Evolutionary conservation across 2,329 filamentous ascomycete genomes (phyloP).

Genomic region (Colletotrichum tropicale): DNA sequence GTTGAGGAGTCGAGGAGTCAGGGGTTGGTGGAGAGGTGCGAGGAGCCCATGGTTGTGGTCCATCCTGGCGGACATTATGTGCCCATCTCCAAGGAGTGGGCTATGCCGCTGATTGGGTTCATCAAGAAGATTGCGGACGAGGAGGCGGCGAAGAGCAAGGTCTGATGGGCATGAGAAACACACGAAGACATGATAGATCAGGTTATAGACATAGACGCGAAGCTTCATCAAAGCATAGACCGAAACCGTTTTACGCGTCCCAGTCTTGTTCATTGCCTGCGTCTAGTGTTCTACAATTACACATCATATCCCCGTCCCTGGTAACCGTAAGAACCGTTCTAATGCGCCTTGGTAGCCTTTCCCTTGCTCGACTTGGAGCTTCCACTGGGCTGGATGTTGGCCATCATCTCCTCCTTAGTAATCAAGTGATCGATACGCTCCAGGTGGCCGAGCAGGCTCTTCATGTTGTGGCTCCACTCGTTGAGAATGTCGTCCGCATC

Average conservation of each 20-base stretch:
- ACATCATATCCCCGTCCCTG: neutral
- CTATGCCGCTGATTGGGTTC: slow-evolving; percentile 76
- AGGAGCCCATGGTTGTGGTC: slow-evolving; percentile 57
- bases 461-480: slow-evolving; percentile 99
- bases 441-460: slow-evolving; percentile 82
- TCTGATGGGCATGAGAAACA: slow-evolving; percentile 10
- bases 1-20: slow-evolving; percentile 79
- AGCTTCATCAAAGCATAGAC: slow-evolving; percentile 13
- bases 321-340: neutral
- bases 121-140: slow-evolving; percentile 50
- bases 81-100: slow-evolving; percentile 82
- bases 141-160: slow-evolving; percentile 21
- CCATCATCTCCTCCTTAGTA: slow-evolving; percentile 99
- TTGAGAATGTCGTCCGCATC: slow-evolving; percentile 97
- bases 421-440: slow-evolving; percentile 97
- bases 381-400: slow-evolving; percentile 78
- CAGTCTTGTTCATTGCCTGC: slow-evolving; percentile 15
- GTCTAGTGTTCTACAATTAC: slow-evolving; percentile 24
- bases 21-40: slow-evolving; percentile 69
- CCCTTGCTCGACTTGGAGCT: slow-evolving; percentile 38
- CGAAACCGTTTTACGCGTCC: slow-evolving; percentile 13
- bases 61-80: slow-evolving; percentile 93
- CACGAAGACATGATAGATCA: neutral
- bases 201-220: slow-evolving; percentile 12
- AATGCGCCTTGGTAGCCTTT: slow-evolving; percentile 42